These are phyloP conservation scores for Rostrohypoxylon terebratum DNA, from an alignment of 495 filamentous ascomycete genomes.

Conservation along the genomic window DNA sequence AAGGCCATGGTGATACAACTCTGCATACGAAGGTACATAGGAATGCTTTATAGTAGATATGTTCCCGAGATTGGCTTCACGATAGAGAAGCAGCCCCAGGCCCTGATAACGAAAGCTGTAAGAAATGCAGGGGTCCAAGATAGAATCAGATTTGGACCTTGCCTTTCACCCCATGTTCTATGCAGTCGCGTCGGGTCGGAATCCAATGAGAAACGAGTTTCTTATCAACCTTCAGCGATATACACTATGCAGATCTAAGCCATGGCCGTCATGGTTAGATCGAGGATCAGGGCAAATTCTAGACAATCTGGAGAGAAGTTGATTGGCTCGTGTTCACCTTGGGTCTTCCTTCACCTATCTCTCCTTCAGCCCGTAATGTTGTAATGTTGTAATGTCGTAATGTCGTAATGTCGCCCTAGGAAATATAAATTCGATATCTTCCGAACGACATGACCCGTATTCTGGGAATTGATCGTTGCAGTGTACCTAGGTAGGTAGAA, in stretches of 20 bases:
- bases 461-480: not conserved
- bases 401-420: not conserved
- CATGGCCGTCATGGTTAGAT: slow-evolving; percentile 8
- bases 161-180: slow-evolving; percentile 7
- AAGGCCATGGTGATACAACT: not conserved
- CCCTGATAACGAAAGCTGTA: slow-evolving; percentile 27
- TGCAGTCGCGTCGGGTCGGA: slow-evolving; percentile 22
- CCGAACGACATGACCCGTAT: not conserved
- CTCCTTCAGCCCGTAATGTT: not conserved
- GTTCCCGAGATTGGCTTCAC: slow-evolving; percentile 14
- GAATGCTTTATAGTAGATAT: slow-evolving; percentile 18
- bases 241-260: slow-evolving; percentile 8
- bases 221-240: slow-evolving; percentile 36
- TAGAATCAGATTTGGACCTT: not conserved
- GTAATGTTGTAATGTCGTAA: too few species aligned
- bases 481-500: too few species aligned
- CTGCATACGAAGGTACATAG: not conserved
- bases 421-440: not conserved
- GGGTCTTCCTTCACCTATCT: not conserved
- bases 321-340: not conserved
- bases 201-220: slow-evolving; percentile 38
- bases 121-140: slow-evolving; percentile 28
- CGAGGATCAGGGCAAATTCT: not conserved
- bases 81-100: slow-evolving; percentile 4
- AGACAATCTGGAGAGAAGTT: slow-evolving; percentile 1